Conservation (phyloP, 345 rosid species). For the Lumnitzera littorea region DNA sequence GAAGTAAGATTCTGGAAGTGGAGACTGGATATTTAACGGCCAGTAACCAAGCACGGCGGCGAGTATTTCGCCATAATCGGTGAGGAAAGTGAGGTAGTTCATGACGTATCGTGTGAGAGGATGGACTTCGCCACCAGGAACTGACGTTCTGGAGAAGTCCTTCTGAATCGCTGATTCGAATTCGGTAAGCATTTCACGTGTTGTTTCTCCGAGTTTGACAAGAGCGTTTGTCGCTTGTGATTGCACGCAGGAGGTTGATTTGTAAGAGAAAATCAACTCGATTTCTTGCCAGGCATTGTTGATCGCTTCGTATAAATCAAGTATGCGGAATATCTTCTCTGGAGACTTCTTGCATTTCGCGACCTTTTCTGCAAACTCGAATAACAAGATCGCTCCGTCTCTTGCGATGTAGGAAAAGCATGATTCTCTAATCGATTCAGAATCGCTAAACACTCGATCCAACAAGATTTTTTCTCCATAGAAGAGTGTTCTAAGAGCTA, state of each 20-base stretch:
- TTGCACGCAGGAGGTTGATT: constrained; percentile 2
- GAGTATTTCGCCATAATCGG: constrained; percentile 9
- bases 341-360: constrained; percentile 5
- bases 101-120: constrained; percentile 12
- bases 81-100: constrained; percentile 12
- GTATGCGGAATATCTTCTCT: constrained; percentile 4
- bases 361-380: constrained; percentile 4
- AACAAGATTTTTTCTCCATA: constrained; percentile 6
- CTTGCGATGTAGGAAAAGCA: constrained; percentile 6
- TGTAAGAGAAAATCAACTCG: constrained; percentile 4
- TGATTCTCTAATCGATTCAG: not conserved
- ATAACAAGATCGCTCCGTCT: constrained; percentile 1
- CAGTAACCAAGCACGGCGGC: constrained; percentile 7
- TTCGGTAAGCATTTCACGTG: not conserved
- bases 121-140: constrained; percentile 11
- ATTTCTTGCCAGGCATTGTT: constrained; percentile 9
- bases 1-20: not conserved
- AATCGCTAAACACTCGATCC: not conserved
- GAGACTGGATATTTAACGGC: constrained; percentile 3
- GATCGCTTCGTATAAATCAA: constrained; percentile 10
- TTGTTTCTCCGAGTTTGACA: constrained; percentile 1
- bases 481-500: constrained; percentile 6
- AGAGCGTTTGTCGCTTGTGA: constrained; percentile 2
- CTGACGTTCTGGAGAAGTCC: constrained; percentile 7
- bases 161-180: constrained; percentile 10